Base-by-base conservation (phyloP, 208 protist genomes). In the Acanthamoeba sp. region DNA sequence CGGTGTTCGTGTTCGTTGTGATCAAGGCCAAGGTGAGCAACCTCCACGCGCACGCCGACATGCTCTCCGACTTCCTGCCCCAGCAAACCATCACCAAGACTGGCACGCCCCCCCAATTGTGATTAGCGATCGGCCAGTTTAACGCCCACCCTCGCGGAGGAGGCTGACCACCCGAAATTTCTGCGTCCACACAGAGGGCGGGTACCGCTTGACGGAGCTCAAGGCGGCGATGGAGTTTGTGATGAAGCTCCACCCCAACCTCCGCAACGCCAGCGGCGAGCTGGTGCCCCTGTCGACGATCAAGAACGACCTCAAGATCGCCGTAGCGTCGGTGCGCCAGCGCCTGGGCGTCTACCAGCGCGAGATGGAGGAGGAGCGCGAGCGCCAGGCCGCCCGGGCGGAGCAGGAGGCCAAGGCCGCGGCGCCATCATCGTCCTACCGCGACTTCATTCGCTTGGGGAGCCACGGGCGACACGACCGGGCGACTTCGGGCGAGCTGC, bases 261-360 rank as follows among this genome's bases (percentile, higher is more conserved):
- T 91, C 50, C 48, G 84, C 48, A 91, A 69, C 40, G 52, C 29
- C 32, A 45, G 27, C 16, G 84, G 52, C 32, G 84, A 91, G 84
- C 57, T 91, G 24, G 55, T 91, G 24, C 84, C 84, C 0, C 36
- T 91, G 52, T 91, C 84, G 20, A 69, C 84, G 0, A 34, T 91
- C 84, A 91, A 91, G 84, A 91, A 91, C 57, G 84, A 91, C 40
- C 84, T 91, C 50, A 91, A 69, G 84, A 4, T 91, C 22, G 84
- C 84, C 42, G 24, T 91, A 4, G 48, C 52, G 6, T 62, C 84
- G 16, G 84, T 50, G 36, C 73, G 73, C 7, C 73, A 84, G 42
- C 14, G 29, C 27, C 38, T 84, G 34, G 29, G 6, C 12, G 38
- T 34, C 42, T 32, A 84, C 29, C 73, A 84, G 40, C 73, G 73